Base-by-base conservation (phyloP, 179 eudicot genomes). In the Silene vulgaris region DNA sequence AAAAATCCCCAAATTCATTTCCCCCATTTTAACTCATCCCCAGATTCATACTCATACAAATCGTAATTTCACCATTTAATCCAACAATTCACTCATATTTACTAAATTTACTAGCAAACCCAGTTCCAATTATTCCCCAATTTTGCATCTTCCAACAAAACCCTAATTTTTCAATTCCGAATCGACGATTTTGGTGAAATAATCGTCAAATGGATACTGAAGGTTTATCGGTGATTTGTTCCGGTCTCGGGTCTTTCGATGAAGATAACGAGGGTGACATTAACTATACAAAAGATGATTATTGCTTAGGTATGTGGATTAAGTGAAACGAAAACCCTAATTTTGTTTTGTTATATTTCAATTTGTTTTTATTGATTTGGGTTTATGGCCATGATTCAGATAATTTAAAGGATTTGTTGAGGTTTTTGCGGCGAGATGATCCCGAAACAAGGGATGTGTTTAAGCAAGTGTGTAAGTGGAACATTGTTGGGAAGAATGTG, bases 381-480 rank as follows among this genome's bases (percentile, higher is more conserved):
- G 0, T 52, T 29, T 0, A 5, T 21, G 17, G 8, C n/a, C 9
- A 14, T 54, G 74, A 71, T 72, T 77, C 83, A 96, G 99, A 96
- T 85, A 96, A 96, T 83, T 79, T 96, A 89, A 96, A 96, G 88
- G 99, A 96, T 81, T 83, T 96, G 87, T 79, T 93, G 82, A 85
- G 99, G 81, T 96, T 87, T 82, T 73, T 96, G 81, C 88, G 99
- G 67, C 96, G 98, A 0, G 99, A 96, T 67, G 98, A 96, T 65
- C 98, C 93, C 9, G 80, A 89, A 43, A 82, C 87, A 1, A 83
- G 99, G 66, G 93, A 96, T 65, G 99, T 96, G 74, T 93, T 96
- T 80, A 96, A 91, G 80, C 96, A 89, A 85, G 87, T 90, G 61
- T 91, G 99, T 78, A 96, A 91, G 80, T 96, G 97, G 99, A 89